These are phyloP conservation scores for Grifola frondosa DNA, from an alignment of 1,284 basidiomycete species.

Conservation along the genomic window DNA sequence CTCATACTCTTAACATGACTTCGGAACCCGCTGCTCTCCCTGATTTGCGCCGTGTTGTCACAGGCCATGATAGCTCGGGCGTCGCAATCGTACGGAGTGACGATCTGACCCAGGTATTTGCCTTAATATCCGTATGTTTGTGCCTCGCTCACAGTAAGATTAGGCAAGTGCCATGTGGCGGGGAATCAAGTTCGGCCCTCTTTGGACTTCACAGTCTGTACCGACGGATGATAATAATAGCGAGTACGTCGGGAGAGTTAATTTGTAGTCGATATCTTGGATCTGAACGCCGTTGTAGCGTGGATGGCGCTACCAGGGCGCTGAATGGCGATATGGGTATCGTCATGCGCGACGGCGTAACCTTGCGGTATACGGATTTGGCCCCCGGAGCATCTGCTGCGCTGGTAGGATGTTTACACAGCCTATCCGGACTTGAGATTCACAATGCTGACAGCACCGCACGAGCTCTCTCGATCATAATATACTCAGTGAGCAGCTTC, in stretches of 20 bases:
- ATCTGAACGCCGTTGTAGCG: slow-evolving; percentile 30
- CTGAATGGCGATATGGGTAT: slow-evolving; percentile 43
- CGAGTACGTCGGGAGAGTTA: slow-evolving; percentile 23
- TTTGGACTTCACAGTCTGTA: slow-evolving; percentile 53
- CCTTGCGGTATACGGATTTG: slow-evolving; percentile 55
- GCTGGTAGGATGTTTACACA: slow-evolving; percentile 45
- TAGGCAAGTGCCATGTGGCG: not conserved
- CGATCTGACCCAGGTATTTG: slow-evolving; percentile 12
- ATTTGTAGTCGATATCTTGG: not conserved
- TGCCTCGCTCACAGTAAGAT: not conserved
- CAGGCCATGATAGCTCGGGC: slow-evolving; percentile 37
- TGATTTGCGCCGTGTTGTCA: slow-evolving; percentile 49
- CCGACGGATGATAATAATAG: slow-evolving; percentile 57
- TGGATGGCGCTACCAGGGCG: slow-evolving; percentile 49
- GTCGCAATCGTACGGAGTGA: slow-evolving; percentile 23
- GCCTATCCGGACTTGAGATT: not conserved
- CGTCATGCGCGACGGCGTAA: slow-evolving; percentile 46
- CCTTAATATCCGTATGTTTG: slow-evolving; percentile 10
- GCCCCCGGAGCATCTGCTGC: slow-evolving; percentile 49
- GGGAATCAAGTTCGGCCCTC: slow-evolving; percentile 25
- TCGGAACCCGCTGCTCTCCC: slow-evolving; percentile 26
- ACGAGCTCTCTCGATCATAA: slow-evolving; percentile 62
- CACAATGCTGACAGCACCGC: slow-evolving; percentile 25
- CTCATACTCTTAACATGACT: slow-evolving; percentile 53
- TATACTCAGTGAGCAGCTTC: slow-evolving; percentile 45